Percentiles rank a stretch among this genome's conserved stretches.
Conservation (phyloP, 1,139 yeast genomes). For the Hyphopichia buzzinii region DNA sequence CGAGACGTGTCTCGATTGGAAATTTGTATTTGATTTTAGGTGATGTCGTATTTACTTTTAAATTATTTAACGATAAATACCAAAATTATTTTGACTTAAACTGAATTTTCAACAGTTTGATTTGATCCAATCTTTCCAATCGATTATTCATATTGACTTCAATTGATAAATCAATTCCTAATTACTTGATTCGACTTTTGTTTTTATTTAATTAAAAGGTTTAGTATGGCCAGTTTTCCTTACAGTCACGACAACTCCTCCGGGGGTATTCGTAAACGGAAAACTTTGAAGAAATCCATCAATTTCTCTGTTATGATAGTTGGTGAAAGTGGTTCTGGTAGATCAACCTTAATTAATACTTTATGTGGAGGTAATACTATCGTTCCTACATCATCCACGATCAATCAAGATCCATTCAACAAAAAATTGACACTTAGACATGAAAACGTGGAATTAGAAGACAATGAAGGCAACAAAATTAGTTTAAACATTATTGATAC, state of each 20-base stretch:
- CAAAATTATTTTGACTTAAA: no score
- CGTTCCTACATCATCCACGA: slow-evolving; percentile 42
- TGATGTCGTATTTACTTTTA: no score
- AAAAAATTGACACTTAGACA: slow-evolving; percentile 46
- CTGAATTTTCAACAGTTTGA: no score
- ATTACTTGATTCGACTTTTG: no score
- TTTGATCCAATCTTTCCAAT: no score
- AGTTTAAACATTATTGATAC: slow-evolving; percentile 53
- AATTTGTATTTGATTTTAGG: background rate
- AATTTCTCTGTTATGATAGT: slow-evolving; percentile 57
- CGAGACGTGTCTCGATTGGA: background rate
- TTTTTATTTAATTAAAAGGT: no score
- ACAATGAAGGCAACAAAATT: slow-evolving; percentile 51
- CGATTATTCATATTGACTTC: no score
- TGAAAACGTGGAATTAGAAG: slow-evolving; percentile 50
- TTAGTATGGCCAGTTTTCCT: background rate
- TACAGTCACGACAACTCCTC: slow-evolving; percentile 17
- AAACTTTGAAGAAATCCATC: slow-evolving; percentile 54
- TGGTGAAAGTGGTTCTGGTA: slow-evolving; percentile 62
- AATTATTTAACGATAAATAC: no score
- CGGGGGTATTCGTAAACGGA: slow-evolving; percentile 53
- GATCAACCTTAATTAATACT: slow-evolving; percentile 61
- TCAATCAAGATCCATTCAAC: slow-evolving; percentile 41
- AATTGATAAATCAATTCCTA: no score
- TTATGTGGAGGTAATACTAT: slow-evolving; percentile 79